Evolutionary conservation across 108 stramenopile species (phyloP).

Genomic region (Bacterosira constricta): DNA sequence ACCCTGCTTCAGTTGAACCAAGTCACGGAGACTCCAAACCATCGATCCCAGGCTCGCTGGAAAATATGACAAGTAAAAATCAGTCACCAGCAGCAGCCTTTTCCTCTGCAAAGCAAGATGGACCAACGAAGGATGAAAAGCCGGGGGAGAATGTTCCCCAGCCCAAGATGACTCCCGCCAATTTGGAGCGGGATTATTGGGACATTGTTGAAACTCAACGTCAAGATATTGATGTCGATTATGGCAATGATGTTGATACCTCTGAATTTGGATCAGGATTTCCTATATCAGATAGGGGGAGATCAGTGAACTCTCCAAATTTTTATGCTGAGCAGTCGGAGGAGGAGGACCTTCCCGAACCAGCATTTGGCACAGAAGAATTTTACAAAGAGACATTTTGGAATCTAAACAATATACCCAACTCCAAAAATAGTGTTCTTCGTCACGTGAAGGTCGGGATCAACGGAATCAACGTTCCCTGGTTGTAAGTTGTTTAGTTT

Average conservation of each 20-base stretch:
- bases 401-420: conserved; percentile 99
- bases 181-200: conserved; percentile 96
- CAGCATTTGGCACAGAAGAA: conserved; percentile 82
- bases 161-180: conserved; percentile 51
- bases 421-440: conserved; percentile 84
- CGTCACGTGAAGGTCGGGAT: conserved; percentile 90
- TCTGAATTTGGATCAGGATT: conserved; percentile 90
- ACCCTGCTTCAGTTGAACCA: conserved; percentile 44
- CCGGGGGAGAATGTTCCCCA: conserved; percentile 5
- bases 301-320: conserved; percentile 60
- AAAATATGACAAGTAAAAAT: not conserved
- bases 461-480: conserved; percentile 97
- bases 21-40: conserved; percentile 1
- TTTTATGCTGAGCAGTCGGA: conserved; percentile 42
- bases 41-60: not conserved
- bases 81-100: conserved; percentile 4
- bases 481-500: conserved; percentile 56
- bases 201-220: conserved; percentile 85
- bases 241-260: conserved; percentile 96
- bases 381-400: conserved; percentile 92
- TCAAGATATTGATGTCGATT: conserved; percentile 85
- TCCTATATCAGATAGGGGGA: conserved; percentile 78
- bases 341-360: conserved; percentile 62
- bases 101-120: not conserved
- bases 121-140: conserved; percentile 14